These are phyloP conservation scores for Elsinoe perseae DNA, from an alignment of 2,329 filamentous ascomycete species.

Conservation along the genomic window DNA sequence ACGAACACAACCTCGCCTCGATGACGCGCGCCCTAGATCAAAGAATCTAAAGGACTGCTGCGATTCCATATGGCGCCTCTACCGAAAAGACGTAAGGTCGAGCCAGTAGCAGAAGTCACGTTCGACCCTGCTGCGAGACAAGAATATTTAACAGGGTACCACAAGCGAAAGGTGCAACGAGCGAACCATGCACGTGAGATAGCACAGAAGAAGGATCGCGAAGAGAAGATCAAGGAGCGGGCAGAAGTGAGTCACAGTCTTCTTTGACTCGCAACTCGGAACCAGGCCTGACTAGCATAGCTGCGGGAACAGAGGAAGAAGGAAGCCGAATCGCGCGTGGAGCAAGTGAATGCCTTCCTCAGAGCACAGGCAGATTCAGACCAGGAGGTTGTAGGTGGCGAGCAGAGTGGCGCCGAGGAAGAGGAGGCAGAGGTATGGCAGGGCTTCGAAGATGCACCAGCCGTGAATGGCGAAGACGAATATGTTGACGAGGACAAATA, in stretches of 20 bases:
- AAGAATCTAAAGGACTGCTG: too few relatives aligned
- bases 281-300: slow-evolving; percentile 40
- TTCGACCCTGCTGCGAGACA: slow-evolving; percentile 74
- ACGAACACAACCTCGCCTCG: too few relatives aligned
- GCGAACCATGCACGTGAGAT: slow-evolving; percentile 78
- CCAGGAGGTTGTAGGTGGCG: slow-evolving; percentile 24
- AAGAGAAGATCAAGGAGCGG: slow-evolving; percentile 66
- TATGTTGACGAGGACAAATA: slow-evolving; percentile 95
- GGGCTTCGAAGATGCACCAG: slow-evolving; percentile 49
- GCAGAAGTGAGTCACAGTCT: slow-evolving; percentile 64
- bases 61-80: slow-evolving; percentile 44
- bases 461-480: slow-evolving; percentile 54
- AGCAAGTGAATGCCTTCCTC: slow-evolving; percentile 64
- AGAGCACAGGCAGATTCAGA: slow-evolving; percentile 47
- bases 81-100: slow-evolving; percentile 59
- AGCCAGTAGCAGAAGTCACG: slow-evolving; percentile 65
- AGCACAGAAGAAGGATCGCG: slow-evolving; percentile 65
- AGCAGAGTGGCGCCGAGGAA: slow-evolving; percentile 15
- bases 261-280: too few relatives aligned
- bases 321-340: slow-evolving; percentile 75
- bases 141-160: slow-evolving; percentile 91
- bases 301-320: slow-evolving; percentile 72
- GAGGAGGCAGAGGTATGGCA: slow-evolving; percentile 17
- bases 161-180: slow-evolving; percentile 85
- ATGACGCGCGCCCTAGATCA: too few relatives aligned